These are phyloP conservation scores for Celoporthe dispersa DNA, from an alignment of 2,329 filamentous ascomycete species.

Conservation along the genomic window DNA sequence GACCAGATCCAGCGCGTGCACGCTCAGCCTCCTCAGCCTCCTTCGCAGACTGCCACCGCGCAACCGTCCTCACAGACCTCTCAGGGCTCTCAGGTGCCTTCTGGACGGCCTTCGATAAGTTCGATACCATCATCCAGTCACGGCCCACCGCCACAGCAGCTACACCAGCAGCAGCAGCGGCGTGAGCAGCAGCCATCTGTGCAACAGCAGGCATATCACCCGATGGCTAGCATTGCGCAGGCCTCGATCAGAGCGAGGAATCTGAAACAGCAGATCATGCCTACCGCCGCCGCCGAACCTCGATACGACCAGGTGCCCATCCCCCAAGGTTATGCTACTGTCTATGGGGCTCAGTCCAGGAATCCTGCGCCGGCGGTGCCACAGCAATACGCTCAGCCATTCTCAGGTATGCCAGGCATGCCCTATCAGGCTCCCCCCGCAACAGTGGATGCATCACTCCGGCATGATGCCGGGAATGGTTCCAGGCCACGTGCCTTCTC, in stretches of 20 bases:
- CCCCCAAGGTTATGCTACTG: constrained; percentile 42
- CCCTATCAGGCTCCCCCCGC: constrained; percentile 28
- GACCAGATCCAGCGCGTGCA: constrained; percentile 28
- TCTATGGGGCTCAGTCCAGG: constrained; percentile 41
- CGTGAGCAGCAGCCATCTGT: constrained; percentile 24
- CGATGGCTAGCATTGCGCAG: constrained; percentile 9
- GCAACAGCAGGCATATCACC: constrained; percentile 7
- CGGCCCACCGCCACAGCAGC: constrained; percentile 27
- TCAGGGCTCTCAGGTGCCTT: constrained; percentile 19
- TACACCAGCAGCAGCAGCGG: constrained; percentile 26
- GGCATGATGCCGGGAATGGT: constrained; percentile 25
- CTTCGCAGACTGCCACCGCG: constrained; percentile 5
- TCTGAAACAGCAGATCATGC: constrained; percentile 21
- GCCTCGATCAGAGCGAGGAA: constrained; percentile 18
- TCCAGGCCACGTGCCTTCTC: constrained; percentile 15
- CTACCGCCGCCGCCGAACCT: constrained; percentile 35
- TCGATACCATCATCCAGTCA: constrained; percentile 14
- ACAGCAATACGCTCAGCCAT: constrained; percentile 29
- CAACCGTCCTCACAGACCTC: neutral
- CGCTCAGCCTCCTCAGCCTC: neutral
- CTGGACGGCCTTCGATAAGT: constrained; percentile 20
- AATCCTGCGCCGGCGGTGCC: constrained; percentile 35
- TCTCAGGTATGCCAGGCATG: constrained; percentile 16
- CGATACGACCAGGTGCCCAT: constrained; percentile 45
- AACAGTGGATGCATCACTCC: constrained; percentile 24